Evolutionary conservation across 805 yeast genomes (phyloP), one percentile per base, ranked within the genome.

Genomic region (Teunomyces lycoperdinae): DNA sequence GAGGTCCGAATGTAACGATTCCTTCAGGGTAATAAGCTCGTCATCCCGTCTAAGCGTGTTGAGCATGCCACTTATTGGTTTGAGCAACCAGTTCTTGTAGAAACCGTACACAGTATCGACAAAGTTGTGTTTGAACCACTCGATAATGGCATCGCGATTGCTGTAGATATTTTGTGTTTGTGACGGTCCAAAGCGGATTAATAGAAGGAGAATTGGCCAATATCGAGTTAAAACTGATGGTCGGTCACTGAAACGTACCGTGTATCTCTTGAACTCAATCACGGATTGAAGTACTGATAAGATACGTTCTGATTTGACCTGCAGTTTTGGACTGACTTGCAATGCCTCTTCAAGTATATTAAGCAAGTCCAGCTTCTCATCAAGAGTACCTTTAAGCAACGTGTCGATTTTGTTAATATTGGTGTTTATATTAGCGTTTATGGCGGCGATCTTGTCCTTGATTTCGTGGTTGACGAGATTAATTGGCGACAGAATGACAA

Each of bases 41-140:
- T 86, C 85, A 61, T 91, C 97, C 63, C 88, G 94, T 45, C 94
- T 76, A n/a, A 92, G 83, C 0, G 96, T 89, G 42, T 80, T 76
- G 54, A 89, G 68, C 53, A 92, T 84, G 56, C 87, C 84, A 36
- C 72, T 70, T 14, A 87, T 60, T 1, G 98, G 99, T 41, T 78
- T 77, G 35, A 89, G 69, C 3, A 92, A 77, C 98, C 99, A 92
- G 62, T 91, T 89, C 29, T 73, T 66, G 73, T 84, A 78, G 56
- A 91, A 85, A 3, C 92, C 89, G 27, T 61, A 58, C 1, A 74
- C 58, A 0, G 95, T 84, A n/a, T 83, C 87, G 11, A 83, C 63
- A 5, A 89, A 60, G 45, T 85, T 84, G 43, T 72, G 70, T 44
- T 71, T 68, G 39, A 82, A 49, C 84, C 94, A 88, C 1, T 71